Evolutionary conservation across 257 asterid species (phyloP).

Genomic region (Craterostigma plantagineum): DNA sequence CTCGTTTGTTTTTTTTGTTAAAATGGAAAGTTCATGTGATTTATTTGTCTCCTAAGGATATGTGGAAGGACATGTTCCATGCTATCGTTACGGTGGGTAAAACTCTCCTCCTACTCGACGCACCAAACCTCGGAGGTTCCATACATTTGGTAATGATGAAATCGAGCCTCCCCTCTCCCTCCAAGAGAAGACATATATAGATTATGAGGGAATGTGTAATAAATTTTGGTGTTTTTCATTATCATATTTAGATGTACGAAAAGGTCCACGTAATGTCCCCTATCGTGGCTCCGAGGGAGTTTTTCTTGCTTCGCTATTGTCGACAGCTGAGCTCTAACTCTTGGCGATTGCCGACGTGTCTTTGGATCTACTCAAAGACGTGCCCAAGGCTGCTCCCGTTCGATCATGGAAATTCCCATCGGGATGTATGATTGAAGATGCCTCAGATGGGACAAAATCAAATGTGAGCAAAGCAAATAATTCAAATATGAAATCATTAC

Average conservation of each 20-base stretch:
- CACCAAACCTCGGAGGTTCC: slow-evolving; percentile 28
- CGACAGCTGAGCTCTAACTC: slow-evolving; percentile 26
- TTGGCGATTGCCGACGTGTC: slow-evolving; percentile 50
- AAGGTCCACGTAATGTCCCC: slow-evolving; percentile 55
- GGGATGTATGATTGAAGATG: slow-evolving; percentile 51
- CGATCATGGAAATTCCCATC: slow-evolving; percentile 58
- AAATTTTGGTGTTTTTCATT: background rate
- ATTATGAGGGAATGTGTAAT: background rate
- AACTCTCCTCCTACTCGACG: slow-evolving; percentile 27
- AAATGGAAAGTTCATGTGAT: background rate
- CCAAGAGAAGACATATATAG: background rate
- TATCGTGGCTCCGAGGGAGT: slow-evolving; percentile 64
- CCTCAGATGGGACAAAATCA: slow-evolving; percentile 36
- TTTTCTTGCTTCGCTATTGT: slow-evolving; percentile 35
- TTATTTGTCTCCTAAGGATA: slow-evolving; percentile 19
- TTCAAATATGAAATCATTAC: no score
- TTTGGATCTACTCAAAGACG: slow-evolving; percentile 23
- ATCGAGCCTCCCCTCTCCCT: background rate
- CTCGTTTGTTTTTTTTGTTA: background rate
- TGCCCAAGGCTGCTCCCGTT: slow-evolving; percentile 20
- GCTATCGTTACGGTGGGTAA: slow-evolving; percentile 32
- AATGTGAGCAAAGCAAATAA: slow-evolving; percentile 21
- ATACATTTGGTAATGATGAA: slow-evolving; percentile 30
- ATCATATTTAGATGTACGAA: slow-evolving; percentile 36
- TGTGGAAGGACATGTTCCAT: slow-evolving; percentile 48